Conservation (phyloP, 768 basidiomycete species). For the Kwoniella dendrophila region DNA sequence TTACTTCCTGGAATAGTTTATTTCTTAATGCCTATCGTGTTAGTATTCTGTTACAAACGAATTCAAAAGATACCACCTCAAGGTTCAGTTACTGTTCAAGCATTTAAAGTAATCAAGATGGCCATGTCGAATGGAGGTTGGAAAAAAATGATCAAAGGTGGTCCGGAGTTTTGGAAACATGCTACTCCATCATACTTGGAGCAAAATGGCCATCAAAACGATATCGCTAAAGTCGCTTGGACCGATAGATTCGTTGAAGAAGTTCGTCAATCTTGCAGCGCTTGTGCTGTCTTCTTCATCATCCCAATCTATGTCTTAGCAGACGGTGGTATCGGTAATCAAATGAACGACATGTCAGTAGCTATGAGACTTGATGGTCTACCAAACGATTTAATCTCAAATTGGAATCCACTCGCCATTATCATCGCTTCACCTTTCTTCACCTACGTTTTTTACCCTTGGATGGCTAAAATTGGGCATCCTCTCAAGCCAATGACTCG, state of each 20-base stretch:
- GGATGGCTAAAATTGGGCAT: constrained; percentile 37
- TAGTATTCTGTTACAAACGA: constrained; percentile 38
- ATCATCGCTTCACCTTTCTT: constrained; percentile 47
- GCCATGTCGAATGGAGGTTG: constrained; percentile 41
- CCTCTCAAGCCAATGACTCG: constrained; percentile 26
- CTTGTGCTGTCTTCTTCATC: constrained; percentile 50
- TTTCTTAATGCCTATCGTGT: constrained; percentile 52
- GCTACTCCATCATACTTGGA: constrained; percentile 51
- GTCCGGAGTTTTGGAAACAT: constrained; percentile 48
- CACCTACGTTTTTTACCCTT: constrained; percentile 50
- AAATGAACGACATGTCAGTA: constrained; percentile 44
- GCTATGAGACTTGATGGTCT: constrained; percentile 50
- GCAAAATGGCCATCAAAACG: constrained; percentile 28
- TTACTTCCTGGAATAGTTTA: constrained; percentile 51
- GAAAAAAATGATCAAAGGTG: constrained; percentile 33
- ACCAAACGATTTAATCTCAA: constrained; percentile 51
- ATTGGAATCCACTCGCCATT: constrained; percentile 52
- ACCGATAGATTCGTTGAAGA: constrained; percentile 56
- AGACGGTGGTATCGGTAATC: constrained; percentile 47
- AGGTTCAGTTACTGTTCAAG: constrained; percentile 49
- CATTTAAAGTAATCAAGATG: constrained; percentile 32
- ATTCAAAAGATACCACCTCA: constrained; percentile 49
- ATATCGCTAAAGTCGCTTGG: constrained; percentile 40
- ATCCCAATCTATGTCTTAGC: constrained; percentile 52
- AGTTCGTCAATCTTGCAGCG: constrained; percentile 42